These are phyloP conservation scores for Arthrocladium fulminans DNA, from an alignment of 2,329 filamentous ascomycete species.

Conservation along the genomic window DNA sequence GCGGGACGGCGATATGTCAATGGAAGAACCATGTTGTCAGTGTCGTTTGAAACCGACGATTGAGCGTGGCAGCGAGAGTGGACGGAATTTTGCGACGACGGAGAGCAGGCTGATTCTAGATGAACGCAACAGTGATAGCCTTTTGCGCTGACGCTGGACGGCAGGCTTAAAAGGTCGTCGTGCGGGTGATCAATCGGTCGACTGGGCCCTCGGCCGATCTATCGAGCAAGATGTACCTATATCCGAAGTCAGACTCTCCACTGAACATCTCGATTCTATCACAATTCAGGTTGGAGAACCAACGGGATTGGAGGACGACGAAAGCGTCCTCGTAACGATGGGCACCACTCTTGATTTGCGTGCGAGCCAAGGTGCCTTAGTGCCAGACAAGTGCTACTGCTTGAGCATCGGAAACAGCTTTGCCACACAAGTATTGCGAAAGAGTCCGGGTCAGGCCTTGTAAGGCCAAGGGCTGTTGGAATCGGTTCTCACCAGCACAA, in stretches of 20 bases:
- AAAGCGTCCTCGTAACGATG: too few species aligned
- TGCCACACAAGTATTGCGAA: too few species aligned
- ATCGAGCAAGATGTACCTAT: background rate
- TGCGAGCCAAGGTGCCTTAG: too few species aligned
- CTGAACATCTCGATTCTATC: too few species aligned
- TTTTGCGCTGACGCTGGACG: background rate
- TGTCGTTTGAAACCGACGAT: background rate
- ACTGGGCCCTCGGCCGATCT: background rate
- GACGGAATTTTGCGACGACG: background rate
- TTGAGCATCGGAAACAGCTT: too few species aligned
- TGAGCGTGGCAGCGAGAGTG: background rate
- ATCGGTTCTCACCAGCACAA: too few species aligned
- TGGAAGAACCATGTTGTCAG: conserved; percentile 26
- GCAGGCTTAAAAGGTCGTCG: background rate
- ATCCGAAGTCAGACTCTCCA: background rate
- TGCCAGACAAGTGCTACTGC: too few species aligned
- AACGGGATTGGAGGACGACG: too few species aligned
- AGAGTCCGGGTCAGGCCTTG: too few species aligned
- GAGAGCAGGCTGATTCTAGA: background rate
- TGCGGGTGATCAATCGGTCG: background rate
- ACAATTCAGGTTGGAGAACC: too few species aligned
- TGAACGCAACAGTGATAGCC: background rate
- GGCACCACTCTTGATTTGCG: too few species aligned
- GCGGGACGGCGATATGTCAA: conserved; percentile 26
- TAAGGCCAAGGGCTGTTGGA: too few species aligned